Evolutionary conservation across 1,284 basidiomycete genomes (phyloP).

Genomic region (Wallemia mellicola): DNA sequence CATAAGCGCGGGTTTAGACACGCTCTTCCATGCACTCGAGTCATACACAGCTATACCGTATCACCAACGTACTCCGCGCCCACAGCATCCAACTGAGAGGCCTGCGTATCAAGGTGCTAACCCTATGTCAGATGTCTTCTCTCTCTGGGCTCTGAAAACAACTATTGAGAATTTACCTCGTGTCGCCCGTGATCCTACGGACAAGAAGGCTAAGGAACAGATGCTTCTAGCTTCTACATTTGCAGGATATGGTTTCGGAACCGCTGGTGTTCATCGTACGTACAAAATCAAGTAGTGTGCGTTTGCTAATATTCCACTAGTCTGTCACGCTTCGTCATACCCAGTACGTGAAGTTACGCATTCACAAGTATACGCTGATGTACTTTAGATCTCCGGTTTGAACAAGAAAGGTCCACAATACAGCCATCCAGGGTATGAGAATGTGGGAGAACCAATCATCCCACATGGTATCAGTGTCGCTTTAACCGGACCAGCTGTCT

Average conservation of each 20-base stretch:
- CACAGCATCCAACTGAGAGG: slow-evolving; percentile 58
- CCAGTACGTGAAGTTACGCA: slow-evolving; percentile 22
- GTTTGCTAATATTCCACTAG: neutral
- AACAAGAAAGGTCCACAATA: slow-evolving; percentile 79
- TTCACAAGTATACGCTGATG: slow-evolving; percentile 6
- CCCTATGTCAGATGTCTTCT: slow-evolving; percentile 73
- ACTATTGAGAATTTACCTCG: slow-evolving; percentile 72
- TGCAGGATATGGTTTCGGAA: slow-evolving; percentile 85
- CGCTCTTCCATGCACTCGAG: slow-evolving; percentile 78
- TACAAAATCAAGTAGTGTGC: neutral
- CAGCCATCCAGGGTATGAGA: slow-evolving; percentile 35
- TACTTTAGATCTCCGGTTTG: slow-evolving; percentile 49
- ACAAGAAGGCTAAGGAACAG: slow-evolving; percentile 55
- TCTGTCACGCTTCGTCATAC: slow-evolving; percentile 65
- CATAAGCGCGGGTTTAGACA: slow-evolving; percentile 71
- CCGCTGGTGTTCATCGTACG: slow-evolving; percentile 49
- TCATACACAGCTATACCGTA: slow-evolving; percentile 78
- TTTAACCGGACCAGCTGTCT: slow-evolving; percentile 61
- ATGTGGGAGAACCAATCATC: slow-evolving; percentile 55
- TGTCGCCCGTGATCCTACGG: slow-evolving; percentile 43
- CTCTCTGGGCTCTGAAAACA: slow-evolving; percentile 70
- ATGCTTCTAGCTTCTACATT: slow-evolving; percentile 80
- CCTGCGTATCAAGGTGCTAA: slow-evolving; percentile 87
- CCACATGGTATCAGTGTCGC: slow-evolving; percentile 68
- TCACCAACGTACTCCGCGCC: slow-evolving; percentile 59